Base-by-base conservation (phyloP, 345 rosid species). In the Schrenkiella parvula region DNA sequence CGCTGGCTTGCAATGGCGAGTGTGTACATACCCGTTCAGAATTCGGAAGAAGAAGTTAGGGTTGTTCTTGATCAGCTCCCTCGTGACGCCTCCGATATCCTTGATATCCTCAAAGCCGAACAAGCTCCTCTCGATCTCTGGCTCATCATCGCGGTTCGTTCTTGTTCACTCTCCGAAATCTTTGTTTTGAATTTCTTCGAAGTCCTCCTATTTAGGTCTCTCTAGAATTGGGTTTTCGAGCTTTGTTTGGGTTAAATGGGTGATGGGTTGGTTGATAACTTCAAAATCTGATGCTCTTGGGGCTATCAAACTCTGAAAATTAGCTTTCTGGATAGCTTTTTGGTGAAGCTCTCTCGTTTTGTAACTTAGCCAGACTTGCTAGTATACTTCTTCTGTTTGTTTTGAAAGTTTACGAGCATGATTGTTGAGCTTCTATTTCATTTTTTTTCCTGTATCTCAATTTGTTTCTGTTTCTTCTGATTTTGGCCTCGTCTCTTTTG, bases 91-190 rank as follows among this genome's bases (percentile, higher is more conserved):
- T 87, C 97, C 50, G 99, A 95, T 72, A 95, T 95, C 66, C 93
- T 95, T 31, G 99, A 95, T 72, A 91, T 95, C 80, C 99, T 91
- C 64, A 95, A 95, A 80, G 99, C 96, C 72, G 99, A 95, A 75
- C 99, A 95, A 84, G 99, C 99, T 43, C 95, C 97, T 74, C 96
- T 89, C 73, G 89, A 89, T 84, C 92, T 95, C 79, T 95, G 99
- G 99, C 96, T 95, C 72, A 82, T 91, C 66, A 95, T 95, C 61
- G 97, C 99, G 75, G 98, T 93, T 71, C 60, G 84, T 79, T 71
- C 54, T 26, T n/a, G n/a, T 18, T 64, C n/a, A 52, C 39, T 48
- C 44, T 8, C 8, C n/a, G n/a, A n/a, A 7, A 18, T 19, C 52
- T 22, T 22, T 60, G 13, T 14, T 9, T 39, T 56, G 34, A 43